phyloP scores from a whole-genome alignment of 1,139 yeast genomes.

The Suhomyces bribrorum region DNA sequence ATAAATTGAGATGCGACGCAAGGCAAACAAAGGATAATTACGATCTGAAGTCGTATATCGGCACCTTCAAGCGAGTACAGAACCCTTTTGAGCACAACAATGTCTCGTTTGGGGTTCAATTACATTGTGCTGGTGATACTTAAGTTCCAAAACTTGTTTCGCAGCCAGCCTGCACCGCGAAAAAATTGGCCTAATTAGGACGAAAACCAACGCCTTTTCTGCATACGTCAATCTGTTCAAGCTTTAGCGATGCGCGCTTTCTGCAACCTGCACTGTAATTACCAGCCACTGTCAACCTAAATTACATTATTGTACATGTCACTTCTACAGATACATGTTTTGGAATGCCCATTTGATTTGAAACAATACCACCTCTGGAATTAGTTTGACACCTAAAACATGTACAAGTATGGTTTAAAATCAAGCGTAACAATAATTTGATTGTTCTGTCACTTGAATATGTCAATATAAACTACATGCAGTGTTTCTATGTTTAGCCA shows the following conservation, averaged over 20 bases:
- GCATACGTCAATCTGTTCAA: no score
- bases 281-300: background rate
- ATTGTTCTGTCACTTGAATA: no score
- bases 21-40: background rate
- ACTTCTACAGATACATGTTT: no score
- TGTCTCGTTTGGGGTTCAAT: conserved; percentile 1
- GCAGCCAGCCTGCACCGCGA: conserved; percentile 2
- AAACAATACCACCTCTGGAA: background rate
- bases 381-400: background rate
- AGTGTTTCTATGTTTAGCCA: no score
- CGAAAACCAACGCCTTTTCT: no score
- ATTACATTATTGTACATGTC: no score
- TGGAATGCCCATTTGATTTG: background rate
- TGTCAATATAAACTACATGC: no score
- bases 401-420: no score
- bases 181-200: background rate
- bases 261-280: background rate
- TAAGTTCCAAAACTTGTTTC: background rate
- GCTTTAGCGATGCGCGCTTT: no score
- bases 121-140: background rate
- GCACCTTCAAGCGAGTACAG: background rate
- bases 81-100: background rate
- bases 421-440: no score
- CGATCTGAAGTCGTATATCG: background rate
- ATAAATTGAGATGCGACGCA: background rate